Evolutionary conservation across 1,284 basidiomycete species (phyloP), one percentile per base, ranked within the genome.

Genomic region (Pisolithus thermaeus): DNA sequence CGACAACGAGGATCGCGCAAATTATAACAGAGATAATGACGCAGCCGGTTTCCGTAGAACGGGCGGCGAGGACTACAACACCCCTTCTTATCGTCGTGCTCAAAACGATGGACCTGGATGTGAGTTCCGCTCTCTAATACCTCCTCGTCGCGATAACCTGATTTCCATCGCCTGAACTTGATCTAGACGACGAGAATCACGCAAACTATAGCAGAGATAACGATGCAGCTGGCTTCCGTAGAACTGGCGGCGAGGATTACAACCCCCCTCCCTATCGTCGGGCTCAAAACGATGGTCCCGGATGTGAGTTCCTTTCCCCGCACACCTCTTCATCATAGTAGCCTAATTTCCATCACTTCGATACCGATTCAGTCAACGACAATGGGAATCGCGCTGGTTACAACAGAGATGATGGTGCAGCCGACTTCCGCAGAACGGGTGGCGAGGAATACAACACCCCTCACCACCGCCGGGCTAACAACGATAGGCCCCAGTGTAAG

Each of bases 201-300:
- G 25, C 25, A 27, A 27, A 27, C 25, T 27, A 27, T 7, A 27
- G 1, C 6, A 27, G 25, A 28, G 46, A 27, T 11, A 20, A 28
- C 32, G 47, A 57, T 51, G 4, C 22, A 69, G 62, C 52, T 32
- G 46, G 55, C 23, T 54, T 52, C 49, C 49, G 36, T 41, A 79
- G 74, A 73, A 81, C 82, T 9, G 83, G 84, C 16, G 84, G 84
- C 2, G 70, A 76, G 2, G 77, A 84, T 59, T 80, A 75, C 61
- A 85, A 84, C 56, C 64, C 73, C 20, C 77, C 79, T 25, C 66
- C 80, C 53, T 65, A 79, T 37, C 49, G 58, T 0, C 55, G 61
- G n/a, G 28, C 40, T 65, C 63, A 45, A 58, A 57, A 23, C 52
- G 56, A 23, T 56, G 58, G 61, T 35, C 65, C 69, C 9, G 54